Evolutionary conservation across 2,329 filamentous ascomycete genomes (phyloP).

Genomic region (Rhinocladiella mackenziei): DNA sequence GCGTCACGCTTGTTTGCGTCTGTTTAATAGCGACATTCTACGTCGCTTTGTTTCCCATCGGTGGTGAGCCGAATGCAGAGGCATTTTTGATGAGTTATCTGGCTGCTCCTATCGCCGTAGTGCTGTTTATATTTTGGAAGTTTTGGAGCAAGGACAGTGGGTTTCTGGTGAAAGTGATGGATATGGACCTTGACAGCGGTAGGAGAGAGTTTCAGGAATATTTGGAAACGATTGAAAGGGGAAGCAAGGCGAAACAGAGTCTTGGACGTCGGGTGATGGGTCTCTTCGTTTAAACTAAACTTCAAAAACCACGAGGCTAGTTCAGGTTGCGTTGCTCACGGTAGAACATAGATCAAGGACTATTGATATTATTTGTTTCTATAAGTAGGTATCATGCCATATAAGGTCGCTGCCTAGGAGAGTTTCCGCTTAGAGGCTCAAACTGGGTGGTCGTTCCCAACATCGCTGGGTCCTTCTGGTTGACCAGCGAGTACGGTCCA

Average conservation of each 20-base stretch:
- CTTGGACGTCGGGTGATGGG: constrained; percentile 12
- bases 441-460: too few relatives aligned
- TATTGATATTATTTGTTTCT: too few relatives aligned
- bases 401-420: too few relatives aligned
- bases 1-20: constrained; percentile 54
- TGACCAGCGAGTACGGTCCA: too few relatives aligned
- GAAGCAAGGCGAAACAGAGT: constrained; percentile 14
- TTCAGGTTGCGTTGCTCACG: too few relatives aligned
- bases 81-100: constrained; percentile 66
- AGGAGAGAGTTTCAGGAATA: constrained; percentile 56
- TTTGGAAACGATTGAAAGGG: constrained; percentile 4
- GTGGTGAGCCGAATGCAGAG: constrained; percentile 46
- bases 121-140: constrained; percentile 48
- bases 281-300: too few relatives aligned
- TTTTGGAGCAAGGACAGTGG: constrained; percentile 20
- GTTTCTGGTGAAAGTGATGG: constrained; percentile 11
- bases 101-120: constrained; percentile 53
- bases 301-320: too few relatives aligned
- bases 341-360: too few relatives aligned
- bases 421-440: too few relatives aligned
- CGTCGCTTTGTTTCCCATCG: constrained; percentile 75
- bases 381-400: too few relatives aligned
- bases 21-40: constrained; percentile 76
- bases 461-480: too few relatives aligned
- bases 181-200: constrained; percentile 63